Conservation (phyloP, 2,329 filamentous ascomycete species). For the Penicillium brasilianum region DNA sequence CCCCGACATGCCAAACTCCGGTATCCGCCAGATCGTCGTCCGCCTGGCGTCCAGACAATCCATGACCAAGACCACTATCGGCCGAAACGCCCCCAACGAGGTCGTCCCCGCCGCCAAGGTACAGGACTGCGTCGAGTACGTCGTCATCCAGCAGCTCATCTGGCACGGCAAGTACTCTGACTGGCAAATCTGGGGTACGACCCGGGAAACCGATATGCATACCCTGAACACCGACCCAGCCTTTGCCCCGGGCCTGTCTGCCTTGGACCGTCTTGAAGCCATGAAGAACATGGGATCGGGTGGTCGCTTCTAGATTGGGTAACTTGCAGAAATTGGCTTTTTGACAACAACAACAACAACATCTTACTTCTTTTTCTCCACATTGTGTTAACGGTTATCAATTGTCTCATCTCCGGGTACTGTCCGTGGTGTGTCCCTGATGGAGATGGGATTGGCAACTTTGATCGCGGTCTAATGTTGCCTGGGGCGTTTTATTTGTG, state of each 20-base stretch:
- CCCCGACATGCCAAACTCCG: slow-evolving; percentile 46
- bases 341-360: neutral
- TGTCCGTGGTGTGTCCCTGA: neutral
- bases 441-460: neutral
- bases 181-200: slow-evolving; percentile 59
- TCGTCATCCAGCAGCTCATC: slow-evolving; percentile 56
- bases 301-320: slow-evolving; percentile 21
- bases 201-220: slow-evolving; percentile 49
- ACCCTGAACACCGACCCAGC: slow-evolving; percentile 42
- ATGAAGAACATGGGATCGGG: slow-evolving; percentile 32
- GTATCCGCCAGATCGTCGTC: slow-evolving; percentile 47
- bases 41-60: slow-evolving; percentile 47
- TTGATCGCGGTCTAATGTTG: neutral
- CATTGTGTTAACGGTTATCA: slow-evolving; percentile 5
- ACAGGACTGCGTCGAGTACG: slow-evolving; percentile 55
- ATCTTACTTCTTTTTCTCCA: neutral
- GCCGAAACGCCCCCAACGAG: slow-evolving; percentile 1
- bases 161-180: slow-evolving; percentile 47
- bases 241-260: slow-evolving; percentile 42
- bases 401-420: neutral
- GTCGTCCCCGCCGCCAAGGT: slow-evolving; percentile 37
- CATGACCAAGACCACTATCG: slow-evolving; percentile 31
- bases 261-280: slow-evolving; percentile 42
- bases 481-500: neutral
- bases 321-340: neutral